A percentile compares a stretch with the other conserved stretches of the same genome.
These are phyloP conservation scores for Lagenaria siceraria DNA, from an alignment of 306 rosid genomes.

Conservation along the genomic window DNA sequence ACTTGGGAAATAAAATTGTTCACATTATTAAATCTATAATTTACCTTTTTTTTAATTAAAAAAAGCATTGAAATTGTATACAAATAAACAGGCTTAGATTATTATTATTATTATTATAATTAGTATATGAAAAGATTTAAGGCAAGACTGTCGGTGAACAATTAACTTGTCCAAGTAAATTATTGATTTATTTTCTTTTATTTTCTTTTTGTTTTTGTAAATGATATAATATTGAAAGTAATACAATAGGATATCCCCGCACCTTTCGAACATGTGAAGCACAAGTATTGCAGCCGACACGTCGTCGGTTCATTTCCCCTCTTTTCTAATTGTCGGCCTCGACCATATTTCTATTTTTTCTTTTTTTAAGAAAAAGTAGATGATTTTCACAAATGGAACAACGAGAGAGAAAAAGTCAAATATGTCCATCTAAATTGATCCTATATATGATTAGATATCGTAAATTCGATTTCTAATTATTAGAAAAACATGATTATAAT, in stretches of 20 bases:
- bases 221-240: too few species aligned
- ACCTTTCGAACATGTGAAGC: not conserved
- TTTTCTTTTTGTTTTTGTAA: too few species aligned
- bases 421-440: too few species aligned
- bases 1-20: too few species aligned
- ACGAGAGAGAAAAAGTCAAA: not conserved
- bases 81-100: not conserved
- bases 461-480: not conserved
- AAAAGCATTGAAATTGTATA: not conserved
- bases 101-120: too few species aligned
- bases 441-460: not conserved
- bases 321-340: not conserved
- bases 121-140: not conserved
- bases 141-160: slow-evolving; percentile 1
- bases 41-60: not conserved
- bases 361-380: too few species aligned
- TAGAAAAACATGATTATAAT: too few species aligned
- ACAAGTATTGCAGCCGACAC: not conserved
- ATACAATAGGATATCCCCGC: not conserved
- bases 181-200: not conserved
- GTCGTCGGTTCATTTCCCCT: not conserved
- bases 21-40: not conserved
- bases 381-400: too few species aligned
- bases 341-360: not conserved
- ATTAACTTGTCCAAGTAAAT: not conserved